Percentiles rank a stretch among this genome's conserved stretches.
Evolutionary conservation across 176 grass and related monocot genomes (phyloP).

Genomic region (Hordeum marinum): DNA sequence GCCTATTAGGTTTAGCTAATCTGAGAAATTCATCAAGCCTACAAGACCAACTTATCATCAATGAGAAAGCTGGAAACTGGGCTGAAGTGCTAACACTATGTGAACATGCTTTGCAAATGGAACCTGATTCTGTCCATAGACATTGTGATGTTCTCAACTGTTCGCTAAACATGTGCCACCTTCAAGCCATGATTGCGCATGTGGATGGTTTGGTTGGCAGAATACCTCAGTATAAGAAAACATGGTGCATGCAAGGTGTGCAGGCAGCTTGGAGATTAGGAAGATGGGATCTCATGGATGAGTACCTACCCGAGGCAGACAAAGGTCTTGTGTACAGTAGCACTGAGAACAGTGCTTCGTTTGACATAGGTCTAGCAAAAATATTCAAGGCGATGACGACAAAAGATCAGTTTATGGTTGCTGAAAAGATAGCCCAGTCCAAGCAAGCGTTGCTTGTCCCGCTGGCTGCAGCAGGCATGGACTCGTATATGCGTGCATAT

Average conservation of each 20-base stretch:
- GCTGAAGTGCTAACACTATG: conserved; percentile 88
- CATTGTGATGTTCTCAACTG: conserved; percentile 97
- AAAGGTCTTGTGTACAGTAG: conserved; percentile 42
- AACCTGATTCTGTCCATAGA: conserved; percentile 87
- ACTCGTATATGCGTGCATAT: conserved; percentile 98
- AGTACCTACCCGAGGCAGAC: conserved; percentile 73
- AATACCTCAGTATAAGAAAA: conserved; percentile 75
- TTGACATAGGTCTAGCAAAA: conserved; percentile 94
- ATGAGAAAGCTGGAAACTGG: conserved; percentile 95
- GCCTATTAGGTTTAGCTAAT: conserved; percentile 81
- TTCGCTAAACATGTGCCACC: conserved; percentile 94
- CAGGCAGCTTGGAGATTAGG: conserved; percentile 97
- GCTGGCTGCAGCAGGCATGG: conserved; percentile 93
- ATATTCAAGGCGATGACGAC: conserved; percentile 98
- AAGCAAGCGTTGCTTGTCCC: conserved; percentile 89
- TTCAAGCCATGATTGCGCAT: conserved; percentile 94
- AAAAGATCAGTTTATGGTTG: conserved; percentile 80
- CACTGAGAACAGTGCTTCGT: conserved; percentile 75
- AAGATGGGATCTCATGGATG: conserved; percentile 96
- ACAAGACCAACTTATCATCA: conserved; percentile 97
- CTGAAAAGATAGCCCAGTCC: conserved; percentile 72
- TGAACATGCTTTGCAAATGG: conserved; percentile 93
- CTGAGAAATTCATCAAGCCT: conserved; percentile 81
- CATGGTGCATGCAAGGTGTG: conserved; percentile 96
- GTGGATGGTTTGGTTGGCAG: conserved; percentile 83